These are phyloP conservation scores for Xylaria bambusicola DNA, from an alignment of 495 filamentous ascomycete genomes.

Conservation along the genomic window DNA sequence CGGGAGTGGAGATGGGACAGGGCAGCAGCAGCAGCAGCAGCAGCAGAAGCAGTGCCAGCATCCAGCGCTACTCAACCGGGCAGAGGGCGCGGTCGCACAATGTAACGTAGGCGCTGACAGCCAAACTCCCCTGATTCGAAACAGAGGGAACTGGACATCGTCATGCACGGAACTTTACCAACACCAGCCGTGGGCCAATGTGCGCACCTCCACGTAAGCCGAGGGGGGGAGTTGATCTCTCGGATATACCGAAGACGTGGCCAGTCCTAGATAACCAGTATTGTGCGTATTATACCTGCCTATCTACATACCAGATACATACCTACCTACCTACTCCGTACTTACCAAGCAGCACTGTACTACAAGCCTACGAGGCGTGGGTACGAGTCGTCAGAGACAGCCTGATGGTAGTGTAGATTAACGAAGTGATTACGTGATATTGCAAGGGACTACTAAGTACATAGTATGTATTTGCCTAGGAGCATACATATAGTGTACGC, in stretches of 20 bases:
- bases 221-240: constrained; percentile 2
- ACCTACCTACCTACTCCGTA: no score
- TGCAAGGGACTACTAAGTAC: no score
- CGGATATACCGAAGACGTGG: constrained; percentile 7
- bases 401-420: neutral
- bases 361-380: neutral
- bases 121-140: constrained; percentile 16
- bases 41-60: neutral
- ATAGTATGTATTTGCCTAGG: no score
- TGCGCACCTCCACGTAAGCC: constrained; percentile 6
- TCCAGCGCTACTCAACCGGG: constrained; percentile 2
- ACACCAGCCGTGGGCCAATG: neutral
- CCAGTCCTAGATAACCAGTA: neutral
- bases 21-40: neutral
- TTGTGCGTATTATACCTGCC: no score
- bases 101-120: constrained; percentile 23
- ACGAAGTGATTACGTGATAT: neutral
- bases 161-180: constrained; percentile 22
- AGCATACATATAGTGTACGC: no score
- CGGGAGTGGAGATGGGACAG: constrained; percentile 18
- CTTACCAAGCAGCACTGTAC: no score
- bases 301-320: no score
- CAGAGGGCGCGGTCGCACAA: constrained; percentile 4
- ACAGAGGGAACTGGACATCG: constrained; percentile 2
- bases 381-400: neutral